Conservation (phyloP, 1,284 basidiomycete genomes). For the Trametes hirsuta region DNA sequence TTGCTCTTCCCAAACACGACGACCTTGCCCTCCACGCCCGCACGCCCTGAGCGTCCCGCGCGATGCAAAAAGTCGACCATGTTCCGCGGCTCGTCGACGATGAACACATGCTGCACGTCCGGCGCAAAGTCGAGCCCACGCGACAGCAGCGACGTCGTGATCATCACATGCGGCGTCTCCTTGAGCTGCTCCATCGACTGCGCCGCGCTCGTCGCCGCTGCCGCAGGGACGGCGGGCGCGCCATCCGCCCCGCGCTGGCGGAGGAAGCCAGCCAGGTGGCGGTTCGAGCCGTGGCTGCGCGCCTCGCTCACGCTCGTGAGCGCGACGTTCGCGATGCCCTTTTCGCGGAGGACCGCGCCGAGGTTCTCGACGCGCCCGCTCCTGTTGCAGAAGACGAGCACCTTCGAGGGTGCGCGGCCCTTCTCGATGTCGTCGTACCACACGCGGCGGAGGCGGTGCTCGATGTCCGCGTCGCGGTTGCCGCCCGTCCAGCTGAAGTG, state of each 20-base stretch:
- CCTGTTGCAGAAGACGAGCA: constrained; percentile 84
- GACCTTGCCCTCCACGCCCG: constrained; percentile 67
- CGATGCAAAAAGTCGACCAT: constrained; percentile 91
- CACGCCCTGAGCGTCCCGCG: constrained; percentile 79
- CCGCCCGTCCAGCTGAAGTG: constrained; percentile 79
- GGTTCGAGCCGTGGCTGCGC: constrained; percentile 69
- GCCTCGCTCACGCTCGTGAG: constrained; percentile 59
- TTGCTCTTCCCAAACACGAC: constrained; percentile 71
- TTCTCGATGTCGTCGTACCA: constrained; percentile 70
- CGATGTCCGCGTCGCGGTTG: constrained; percentile 78
- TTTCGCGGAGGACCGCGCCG: constrained; percentile 56
- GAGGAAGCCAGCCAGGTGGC: constrained; percentile 75
- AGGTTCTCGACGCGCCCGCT: constrained; percentile 66
- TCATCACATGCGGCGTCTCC: constrained; percentile 65
- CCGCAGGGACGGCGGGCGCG: background rate
- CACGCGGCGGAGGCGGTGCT: constrained; percentile 69
- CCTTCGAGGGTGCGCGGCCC: constrained; percentile 48
- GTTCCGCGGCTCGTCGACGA: constrained; percentile 84
- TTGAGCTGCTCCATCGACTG: constrained; percentile 22
- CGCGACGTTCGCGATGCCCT: constrained; percentile 68
- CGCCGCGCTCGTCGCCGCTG: background rate
- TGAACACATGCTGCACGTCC: constrained; percentile 76
- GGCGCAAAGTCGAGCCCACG: constrained; percentile 88
- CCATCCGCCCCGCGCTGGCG: constrained; percentile 30
- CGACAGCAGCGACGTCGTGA: constrained; percentile 91